Evolutionary conservation across 352 stramenopile genomes (phyloP), one percentile per base, ranked within the genome.

Genomic region (Aphanomyces astaci): DNA sequence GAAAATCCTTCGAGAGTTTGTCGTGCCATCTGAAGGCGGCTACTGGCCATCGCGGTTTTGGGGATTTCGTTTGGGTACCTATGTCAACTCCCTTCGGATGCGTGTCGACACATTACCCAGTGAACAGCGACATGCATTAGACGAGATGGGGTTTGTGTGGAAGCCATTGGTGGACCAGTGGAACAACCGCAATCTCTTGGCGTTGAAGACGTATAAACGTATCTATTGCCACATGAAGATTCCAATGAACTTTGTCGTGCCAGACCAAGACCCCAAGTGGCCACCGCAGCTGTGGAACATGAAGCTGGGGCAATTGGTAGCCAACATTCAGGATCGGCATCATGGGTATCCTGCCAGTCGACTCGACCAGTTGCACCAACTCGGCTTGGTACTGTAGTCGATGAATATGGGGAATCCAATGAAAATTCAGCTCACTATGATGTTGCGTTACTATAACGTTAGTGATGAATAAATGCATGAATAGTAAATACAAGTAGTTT

Each of bases 201-300:
- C 60, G 28, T 31, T 67, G 4, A 10, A 24, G 28, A 59, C 4
- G 3, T 78, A 73, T 66, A 63, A 68, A 24, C 24, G 45, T 15
- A 25, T 79, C 39, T 54, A 70, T 53, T 72, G 73, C 24, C 49
- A 78, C 60, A 36, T 78, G 7, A 27, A 49, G 28, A 46, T 79
- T 3, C 59, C 62, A 2, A 33, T 32, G 15, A 53, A 65, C 17
- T 79, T 56, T 40, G 64, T 76, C 2, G 71, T 79, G 15, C 74
- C 74, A 5, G 32, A 77, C 32, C 40, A 63, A 27, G 63, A 76
- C 56, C 54, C 65, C 17, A 10, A 11, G 9, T 79, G 74, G 74
- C 72, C 74, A 15, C 32, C 15, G 24, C 7, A 25, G 19, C 28
- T 57, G 4, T 67, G 60, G 60, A 36, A 62, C 31, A 22, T 59